phyloP scores from a whole-genome alignment of 306 rosid genomes.

The Cicer judaicum region DNA sequence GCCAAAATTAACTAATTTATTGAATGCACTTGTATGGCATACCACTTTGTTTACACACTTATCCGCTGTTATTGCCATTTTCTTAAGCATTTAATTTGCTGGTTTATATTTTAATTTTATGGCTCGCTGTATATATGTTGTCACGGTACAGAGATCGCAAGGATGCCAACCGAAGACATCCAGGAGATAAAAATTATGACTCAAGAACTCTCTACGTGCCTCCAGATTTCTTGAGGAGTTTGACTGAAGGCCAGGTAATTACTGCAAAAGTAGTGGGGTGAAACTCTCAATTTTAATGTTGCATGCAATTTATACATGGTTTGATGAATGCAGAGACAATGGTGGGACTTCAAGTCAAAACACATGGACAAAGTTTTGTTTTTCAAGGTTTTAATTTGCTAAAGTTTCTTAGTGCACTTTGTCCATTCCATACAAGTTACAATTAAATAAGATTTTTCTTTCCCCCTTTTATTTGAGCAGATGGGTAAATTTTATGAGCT shows the following conservation, averaged over 20 bases:
- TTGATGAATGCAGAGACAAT: constrained; percentile 73
- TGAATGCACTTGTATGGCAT: constrained; percentile 5
- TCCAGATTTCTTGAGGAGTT: constrained; percentile 67
- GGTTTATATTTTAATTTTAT: constrained; percentile 28
- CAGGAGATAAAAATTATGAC: constrained; percentile 80
- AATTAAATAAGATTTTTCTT: constrained; percentile 37
- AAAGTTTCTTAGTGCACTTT: constrained; percentile 38
- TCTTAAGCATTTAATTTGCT: constrained; percentile 15
- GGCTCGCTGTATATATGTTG: constrained; percentile 39
- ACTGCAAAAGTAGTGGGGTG: constrained; percentile 19
- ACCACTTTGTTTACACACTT: constrained; percentile 27
- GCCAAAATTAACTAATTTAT: background rate
- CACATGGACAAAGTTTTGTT: constrained; percentile 94
- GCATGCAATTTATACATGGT: constrained; percentile 40
- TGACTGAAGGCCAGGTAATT: constrained; percentile 85
- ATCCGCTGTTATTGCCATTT: constrained; percentile 15
- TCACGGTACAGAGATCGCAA: constrained; percentile 61
- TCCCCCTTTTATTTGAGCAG: constrained; percentile 54
- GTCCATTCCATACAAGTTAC: constrained; percentile 11
- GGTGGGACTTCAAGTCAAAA: constrained; percentile 99
- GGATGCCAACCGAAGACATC: constrained; percentile 74
- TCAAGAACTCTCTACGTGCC: constrained; percentile 81
- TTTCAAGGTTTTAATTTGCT: constrained; percentile 69
- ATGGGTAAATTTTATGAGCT: constrained; percentile 98
- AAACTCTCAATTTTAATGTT: constrained; percentile 20